phyloP scores from a whole-genome alignment of 139 green algal species.

The Asterochloris sp. region DNA sequence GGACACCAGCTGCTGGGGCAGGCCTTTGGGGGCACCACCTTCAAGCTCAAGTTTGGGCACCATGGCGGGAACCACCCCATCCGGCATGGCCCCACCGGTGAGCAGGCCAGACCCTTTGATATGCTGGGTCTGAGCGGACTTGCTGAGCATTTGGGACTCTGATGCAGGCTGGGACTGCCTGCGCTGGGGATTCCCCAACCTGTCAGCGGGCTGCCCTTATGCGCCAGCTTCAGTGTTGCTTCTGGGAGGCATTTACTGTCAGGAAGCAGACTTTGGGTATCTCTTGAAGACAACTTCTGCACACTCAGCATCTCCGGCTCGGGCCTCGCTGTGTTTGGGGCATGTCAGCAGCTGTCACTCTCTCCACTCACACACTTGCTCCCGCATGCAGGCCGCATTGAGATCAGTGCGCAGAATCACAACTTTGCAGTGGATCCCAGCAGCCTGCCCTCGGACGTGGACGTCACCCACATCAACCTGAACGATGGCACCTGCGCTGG shows the following conservation, averaged over 20 bases:
- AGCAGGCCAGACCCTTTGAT: no score
- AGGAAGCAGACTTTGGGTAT: no score
- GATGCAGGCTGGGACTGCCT: no score
- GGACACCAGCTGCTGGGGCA: constrained; percentile 96
- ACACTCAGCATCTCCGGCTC: background rate
- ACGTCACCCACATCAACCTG: constrained; percentile 96
- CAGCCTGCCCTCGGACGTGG: constrained; percentile 79
- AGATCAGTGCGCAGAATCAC: constrained; percentile 96
- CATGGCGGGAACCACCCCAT: constrained; percentile 99
- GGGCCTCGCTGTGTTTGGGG: background rate
- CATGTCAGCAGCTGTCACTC: background rate
- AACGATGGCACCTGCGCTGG: constrained; percentile 99
- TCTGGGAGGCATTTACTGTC: no score
- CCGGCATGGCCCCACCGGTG: constrained; percentile 60
- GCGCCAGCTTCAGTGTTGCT: no score
- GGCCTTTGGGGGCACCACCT: constrained; percentile 93
- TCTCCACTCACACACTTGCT: background rate
- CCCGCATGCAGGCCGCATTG: constrained; percentile 63
- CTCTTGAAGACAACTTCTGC: no score
- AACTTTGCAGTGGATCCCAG: constrained; percentile 98
- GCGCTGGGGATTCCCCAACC: no score
- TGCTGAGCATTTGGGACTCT: no score
- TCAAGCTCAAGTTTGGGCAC: constrained; percentile 99
- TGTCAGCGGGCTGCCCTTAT: no score
- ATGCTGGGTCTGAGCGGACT: no score